Evolutionary conservation across 208 protist genomes (phyloP).

Genomic region (Acanthamoeba castellanii): DNA sequence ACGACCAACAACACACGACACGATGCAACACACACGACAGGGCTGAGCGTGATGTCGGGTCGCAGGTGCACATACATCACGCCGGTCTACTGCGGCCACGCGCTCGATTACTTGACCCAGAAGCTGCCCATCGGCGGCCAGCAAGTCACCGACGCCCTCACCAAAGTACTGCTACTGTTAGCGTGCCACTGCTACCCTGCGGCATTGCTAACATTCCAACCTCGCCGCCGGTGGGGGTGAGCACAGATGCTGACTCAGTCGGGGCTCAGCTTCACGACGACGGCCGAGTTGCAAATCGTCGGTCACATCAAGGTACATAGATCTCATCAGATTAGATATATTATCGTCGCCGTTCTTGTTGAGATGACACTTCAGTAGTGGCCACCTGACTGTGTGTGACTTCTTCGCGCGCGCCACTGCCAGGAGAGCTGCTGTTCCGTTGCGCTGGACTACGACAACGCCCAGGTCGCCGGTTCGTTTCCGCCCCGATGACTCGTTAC

Average conservation of each 20-base stretch:
- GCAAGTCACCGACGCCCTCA: background rate
- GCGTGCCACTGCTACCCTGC: no score
- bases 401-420: background rate
- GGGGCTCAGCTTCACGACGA: constrained; percentile 94
- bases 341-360: background rate
- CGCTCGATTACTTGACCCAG: background rate
- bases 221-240: constrained; percentile 91
- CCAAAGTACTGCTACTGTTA: background rate
- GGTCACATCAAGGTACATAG: constrained; percentile 92
- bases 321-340: background rate
- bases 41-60: background rate
- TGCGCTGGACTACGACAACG: constrained; percentile 92
- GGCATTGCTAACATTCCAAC: constrained; percentile 87
- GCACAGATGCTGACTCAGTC: no score
- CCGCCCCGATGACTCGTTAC: background rate
- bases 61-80: background rate
- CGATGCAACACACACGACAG: background rate
- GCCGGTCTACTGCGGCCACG: constrained; percentile 27
- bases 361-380: no score
- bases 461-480: constrained; percentile 91
- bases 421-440: constrained; percentile 95
- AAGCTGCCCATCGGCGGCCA: background rate
- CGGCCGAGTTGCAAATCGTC: constrained; percentile 96
- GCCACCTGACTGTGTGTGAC: background rate
- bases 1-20: no score